A percentile compares a stretch with the other conserved stretches of the same genome.
Evolutionary conservation across 768 basidiomycete genomes (phyloP).

Genomic region (Phaeotremella skinneri): DNA sequence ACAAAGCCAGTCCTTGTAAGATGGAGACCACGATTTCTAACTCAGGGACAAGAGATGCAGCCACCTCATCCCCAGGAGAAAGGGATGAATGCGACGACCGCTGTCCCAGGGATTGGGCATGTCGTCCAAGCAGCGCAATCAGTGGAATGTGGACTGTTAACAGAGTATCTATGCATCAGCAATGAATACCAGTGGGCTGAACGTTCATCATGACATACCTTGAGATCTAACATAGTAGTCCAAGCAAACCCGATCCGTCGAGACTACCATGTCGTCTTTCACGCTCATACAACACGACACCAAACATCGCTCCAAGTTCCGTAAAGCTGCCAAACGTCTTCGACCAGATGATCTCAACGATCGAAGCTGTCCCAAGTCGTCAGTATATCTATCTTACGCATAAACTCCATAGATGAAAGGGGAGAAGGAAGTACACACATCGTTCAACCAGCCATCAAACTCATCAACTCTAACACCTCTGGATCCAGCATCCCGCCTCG

Average conservation of each 20-base stretch:
- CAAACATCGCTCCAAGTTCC: conserved; percentile 15
- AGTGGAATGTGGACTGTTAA: conserved; percentile 31
- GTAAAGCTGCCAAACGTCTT: conserved; percentile 19
- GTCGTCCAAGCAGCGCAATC: conserved; percentile 31
- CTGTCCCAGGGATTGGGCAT: conserved; percentile 27
- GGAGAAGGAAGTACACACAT: conserved; percentile 14
- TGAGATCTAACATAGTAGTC: conserved; percentile 8
- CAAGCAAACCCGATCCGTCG: neutral
- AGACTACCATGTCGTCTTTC: neutral
- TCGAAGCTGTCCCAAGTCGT: conserved; percentile 8
- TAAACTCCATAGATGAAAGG: neutral
- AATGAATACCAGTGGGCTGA: neutral
- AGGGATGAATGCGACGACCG: conserved; percentile 24
- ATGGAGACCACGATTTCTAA: conserved; percentile 20
- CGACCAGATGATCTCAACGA: conserved; percentile 24
- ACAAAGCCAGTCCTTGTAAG: conserved; percentile 37
- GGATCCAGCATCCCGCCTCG: neutral
- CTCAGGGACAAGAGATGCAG: conserved; percentile 25
- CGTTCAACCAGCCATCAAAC: conserved; percentile 15
- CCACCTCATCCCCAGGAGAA: conserved; percentile 22
- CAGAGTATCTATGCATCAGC: neutral
- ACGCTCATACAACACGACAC: conserved; percentile 17
- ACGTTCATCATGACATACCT: conserved; percentile 6
- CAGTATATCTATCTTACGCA: neutral
- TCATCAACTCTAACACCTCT: neutral